Evolutionary conservation across 805 yeast genomes (phyloP), one percentile per base, ranked within the genome.

Genomic region (Saturnispora ahearnii): DNA sequence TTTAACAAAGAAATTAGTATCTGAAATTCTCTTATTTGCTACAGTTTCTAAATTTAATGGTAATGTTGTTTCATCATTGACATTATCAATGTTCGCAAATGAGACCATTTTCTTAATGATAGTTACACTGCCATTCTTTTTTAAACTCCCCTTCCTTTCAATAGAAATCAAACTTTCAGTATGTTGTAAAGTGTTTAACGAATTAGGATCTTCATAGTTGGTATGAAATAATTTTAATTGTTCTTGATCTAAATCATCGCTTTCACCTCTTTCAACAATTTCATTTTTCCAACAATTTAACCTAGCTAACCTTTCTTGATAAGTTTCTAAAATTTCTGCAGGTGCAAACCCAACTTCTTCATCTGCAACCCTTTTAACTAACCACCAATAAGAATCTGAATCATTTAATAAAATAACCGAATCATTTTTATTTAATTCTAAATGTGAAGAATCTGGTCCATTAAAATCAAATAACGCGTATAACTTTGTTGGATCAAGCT

Each of bases 351-450:
- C 99, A 48, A 91, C 81, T 53, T 54, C 58, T 10, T 51, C 54
- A 53, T 67, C 70, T 12, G 65, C 61, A 44, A 69, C 51, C 51
- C 76, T 73, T 29, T 70, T 64, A 29, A 93, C 91, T 10, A 91
- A 71, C 98, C 99, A 93, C 99, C 99, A 93, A 67, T 93, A 93
- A 53, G 87, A 77, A 66, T 93, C 96, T 45, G 85, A 82, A 61
- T 93, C 99, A 61, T 88, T 89, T 33, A 93, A 68, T 18, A 93
- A 68, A 41, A 77, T 71, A 55, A 95, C 91, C 1, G 95, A 82
- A 59, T 88, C 96, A 60, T 91, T 90, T 55, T 87, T 80, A 21
- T 70, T 63, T 10, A 91, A 73, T 51, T 84, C 80, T 57, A 96
- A 84, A 67, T 91, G 99, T 43, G 93, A 87, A 4, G 91, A 89